phyloP scores from a whole-genome alignment of 2,329 filamentous ascomycete genomes.

The Aspergillus tanneri region DNA sequence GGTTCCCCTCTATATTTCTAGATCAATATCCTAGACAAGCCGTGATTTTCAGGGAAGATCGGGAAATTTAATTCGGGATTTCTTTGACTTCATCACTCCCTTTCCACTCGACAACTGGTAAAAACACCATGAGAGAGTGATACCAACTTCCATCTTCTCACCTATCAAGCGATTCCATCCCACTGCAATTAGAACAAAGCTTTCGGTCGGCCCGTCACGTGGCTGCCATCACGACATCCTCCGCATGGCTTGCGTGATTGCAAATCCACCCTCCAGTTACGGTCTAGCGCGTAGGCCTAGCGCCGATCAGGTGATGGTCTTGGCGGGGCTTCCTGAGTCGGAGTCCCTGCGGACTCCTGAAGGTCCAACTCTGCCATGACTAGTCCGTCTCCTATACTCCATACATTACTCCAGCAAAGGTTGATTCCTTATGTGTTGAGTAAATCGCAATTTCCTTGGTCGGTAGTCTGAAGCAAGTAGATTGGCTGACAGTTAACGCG shows the following conservation, averaged over 20 bases:
- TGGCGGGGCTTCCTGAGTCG: no score
- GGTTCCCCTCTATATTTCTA: not conserved
- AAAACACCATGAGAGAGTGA: no score
- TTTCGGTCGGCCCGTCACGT: not conserved
- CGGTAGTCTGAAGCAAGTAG: not conserved
- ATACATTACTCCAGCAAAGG: no score
- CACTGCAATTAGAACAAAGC: not conserved
- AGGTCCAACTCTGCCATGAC: no score
- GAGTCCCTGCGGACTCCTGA: no score
- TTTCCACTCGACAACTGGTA: conserved; percentile 3
- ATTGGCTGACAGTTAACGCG: not conserved
- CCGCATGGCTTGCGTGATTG: conserved; percentile 28
- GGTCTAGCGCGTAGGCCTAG: not conserved
- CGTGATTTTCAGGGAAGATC: conserved; percentile 26
- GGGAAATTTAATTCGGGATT: not conserved
- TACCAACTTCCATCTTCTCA: no score
- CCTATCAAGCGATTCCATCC: not conserved
- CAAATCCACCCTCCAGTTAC: conserved; percentile 7
- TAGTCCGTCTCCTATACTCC: no score
- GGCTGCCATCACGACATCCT: conserved; percentile 26
- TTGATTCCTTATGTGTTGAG: no score
- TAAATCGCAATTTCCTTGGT: no score
- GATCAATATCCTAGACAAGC: conserved; percentile 10
- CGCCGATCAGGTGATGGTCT: conserved; percentile 12
- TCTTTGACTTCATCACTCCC: conserved; percentile 24